Conservation (phyloP, 1,139 yeast genomes). For the Sugiyamaella neomexicana region DNA sequence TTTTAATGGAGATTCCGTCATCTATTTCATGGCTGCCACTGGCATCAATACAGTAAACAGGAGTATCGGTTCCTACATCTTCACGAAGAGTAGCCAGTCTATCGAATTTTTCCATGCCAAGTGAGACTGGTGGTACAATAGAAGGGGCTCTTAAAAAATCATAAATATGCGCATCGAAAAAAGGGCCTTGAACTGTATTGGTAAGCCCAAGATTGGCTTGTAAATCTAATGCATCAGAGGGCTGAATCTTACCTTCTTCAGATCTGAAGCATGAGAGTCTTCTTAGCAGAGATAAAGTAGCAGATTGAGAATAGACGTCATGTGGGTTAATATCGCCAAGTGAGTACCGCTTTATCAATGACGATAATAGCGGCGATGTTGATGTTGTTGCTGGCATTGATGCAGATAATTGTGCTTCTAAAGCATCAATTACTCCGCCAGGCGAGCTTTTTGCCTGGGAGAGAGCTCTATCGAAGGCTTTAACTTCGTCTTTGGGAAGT, state of each 20-base stretch:
- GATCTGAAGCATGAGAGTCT: conserved; percentile 8
- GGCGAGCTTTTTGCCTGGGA: conserved; percentile 4
- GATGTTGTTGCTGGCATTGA: background rate
- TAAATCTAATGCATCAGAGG: conserved; percentile 21
- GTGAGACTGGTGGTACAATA: conserved; percentile 17
- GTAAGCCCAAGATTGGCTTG: conserved; percentile 23
- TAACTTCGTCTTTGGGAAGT: conserved; percentile 13
- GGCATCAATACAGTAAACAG: conserved; percentile 84
- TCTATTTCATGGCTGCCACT: conserved; percentile 86
- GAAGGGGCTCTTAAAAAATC: conserved; percentile 21
- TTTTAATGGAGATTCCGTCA: conserved; percentile 76
- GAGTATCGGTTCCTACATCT: conserved; percentile 44
- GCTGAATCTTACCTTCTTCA: conserved; percentile 18
- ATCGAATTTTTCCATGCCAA: conserved; percentile 14
- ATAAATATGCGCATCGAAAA: conserved; percentile 24
- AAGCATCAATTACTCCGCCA: background rate
- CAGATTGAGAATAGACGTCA: conserved; percentile 29
- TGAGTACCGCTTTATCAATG: conserved; percentile 29
- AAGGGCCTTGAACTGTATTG: conserved; percentile 23
- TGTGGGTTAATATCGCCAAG: conserved; percentile 29
- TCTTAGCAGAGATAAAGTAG: conserved; percentile 28
- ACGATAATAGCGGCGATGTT: background rate
- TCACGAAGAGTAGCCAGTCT: conserved; percentile 21
- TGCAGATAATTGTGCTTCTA: background rate
- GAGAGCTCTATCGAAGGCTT: conserved; percentile 12